A percentile compares a stretch with the other conserved stretches of the same genome.
These are phyloP conservation scores for Cladorrhinum sp. DNA, from an alignment of 2,329 filamentous ascomycete species.

Conservation along the genomic window DNA sequence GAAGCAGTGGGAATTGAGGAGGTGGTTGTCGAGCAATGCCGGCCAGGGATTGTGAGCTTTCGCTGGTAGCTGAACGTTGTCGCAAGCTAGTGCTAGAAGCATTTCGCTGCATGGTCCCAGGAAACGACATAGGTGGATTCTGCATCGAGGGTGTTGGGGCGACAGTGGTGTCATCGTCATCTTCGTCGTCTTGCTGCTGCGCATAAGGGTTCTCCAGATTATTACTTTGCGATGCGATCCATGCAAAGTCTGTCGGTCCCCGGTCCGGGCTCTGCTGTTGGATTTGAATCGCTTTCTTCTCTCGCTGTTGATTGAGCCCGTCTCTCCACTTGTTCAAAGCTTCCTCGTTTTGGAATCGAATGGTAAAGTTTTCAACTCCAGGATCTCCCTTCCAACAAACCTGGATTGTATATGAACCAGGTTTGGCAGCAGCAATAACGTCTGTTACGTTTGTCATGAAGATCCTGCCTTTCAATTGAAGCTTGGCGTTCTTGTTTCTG, in stretches of 20 bases:
- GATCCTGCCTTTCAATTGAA: constrained; percentile 94
- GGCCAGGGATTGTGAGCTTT: constrained; percentile 59
- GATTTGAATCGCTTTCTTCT: constrained; percentile 53
- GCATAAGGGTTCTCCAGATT: constrained; percentile 80
- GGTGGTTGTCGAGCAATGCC: constrained; percentile 59
- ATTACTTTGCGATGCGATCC: constrained; percentile 65
- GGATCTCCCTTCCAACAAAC: constrained; percentile 99
- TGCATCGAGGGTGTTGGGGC: constrained; percentile 34
- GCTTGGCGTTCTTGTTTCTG: constrained; percentile 67
- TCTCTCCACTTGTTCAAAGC: constrained; percentile 88
- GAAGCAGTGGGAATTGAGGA: constrained; percentile 67
- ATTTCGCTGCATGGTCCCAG: constrained; percentile 57
- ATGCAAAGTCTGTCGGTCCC: constrained; percentile 71
- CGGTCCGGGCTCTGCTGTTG: constrained; percentile 46
- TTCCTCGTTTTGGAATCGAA: constrained; percentile 89
- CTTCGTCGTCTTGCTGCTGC: constrained; percentile 60
- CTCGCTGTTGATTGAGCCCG: constrained; percentile 74
- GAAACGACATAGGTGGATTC: constrained; percentile 33
- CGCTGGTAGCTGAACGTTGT: constrained; percentile 71
- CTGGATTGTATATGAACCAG: constrained; percentile 90
- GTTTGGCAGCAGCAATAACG: constrained; percentile 81
- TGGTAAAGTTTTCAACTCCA: constrained; percentile 92
- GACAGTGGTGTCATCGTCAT: constrained; percentile 46
- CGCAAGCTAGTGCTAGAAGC: constrained; percentile 72
- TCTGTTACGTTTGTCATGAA: constrained; percentile 99